Evolutionary conservation across 306 rosid genomes (phyloP).

Genomic region (Cucurbita moschata): DNA sequence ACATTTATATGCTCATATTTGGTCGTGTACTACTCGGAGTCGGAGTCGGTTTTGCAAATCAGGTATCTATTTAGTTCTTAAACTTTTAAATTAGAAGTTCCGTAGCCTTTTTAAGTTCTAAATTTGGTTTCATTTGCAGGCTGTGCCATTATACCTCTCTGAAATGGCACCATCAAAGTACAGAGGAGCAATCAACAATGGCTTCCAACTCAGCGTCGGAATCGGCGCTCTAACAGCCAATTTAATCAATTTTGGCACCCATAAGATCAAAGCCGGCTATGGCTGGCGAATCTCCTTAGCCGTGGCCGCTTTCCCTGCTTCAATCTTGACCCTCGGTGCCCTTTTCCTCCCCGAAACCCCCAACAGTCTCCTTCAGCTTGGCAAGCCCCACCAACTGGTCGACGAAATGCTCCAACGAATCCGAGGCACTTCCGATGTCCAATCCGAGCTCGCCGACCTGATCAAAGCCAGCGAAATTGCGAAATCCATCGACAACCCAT

Average conservation of each 20-base stretch:
- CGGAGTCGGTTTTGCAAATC: constrained; percentile 73
- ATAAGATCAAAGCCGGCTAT: constrained; percentile 43
- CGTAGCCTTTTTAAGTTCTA: no score
- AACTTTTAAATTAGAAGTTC: no score
- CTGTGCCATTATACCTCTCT: constrained; percentile 66
- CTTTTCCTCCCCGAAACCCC: constrained; percentile 80
- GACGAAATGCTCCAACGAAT: constrained; percentile 22
- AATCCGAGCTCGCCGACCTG: constrained; percentile 42
- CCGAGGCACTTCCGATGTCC: constrained; percentile 36
- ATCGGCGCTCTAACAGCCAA: constrained; percentile 46
- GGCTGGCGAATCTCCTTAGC: constrained; percentile 70
- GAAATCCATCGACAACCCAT: constrained; percentile 30
- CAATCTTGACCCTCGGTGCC: constrained; percentile 49
- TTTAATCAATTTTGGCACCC: constrained; percentile 56
- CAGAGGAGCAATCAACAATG: constrained; percentile 67
- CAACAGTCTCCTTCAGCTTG: constrained; percentile 27
- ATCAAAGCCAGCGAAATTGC: constrained; percentile 25
- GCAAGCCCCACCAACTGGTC: constrained; percentile 10
- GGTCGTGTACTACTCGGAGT: constrained; percentile 66
- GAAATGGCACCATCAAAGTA: constrained; percentile 61
- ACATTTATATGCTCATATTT: constrained; percentile 50
- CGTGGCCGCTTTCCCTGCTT: constrained; percentile 62
- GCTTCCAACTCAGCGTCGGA: constrained; percentile 65
- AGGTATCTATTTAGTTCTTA: constrained; percentile 10
- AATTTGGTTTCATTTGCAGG: constrained; percentile 14